Base-by-base conservation (phyloP, 2,329 filamentous ascomycete genomes). In the Calonectria henricotiae region DNA sequence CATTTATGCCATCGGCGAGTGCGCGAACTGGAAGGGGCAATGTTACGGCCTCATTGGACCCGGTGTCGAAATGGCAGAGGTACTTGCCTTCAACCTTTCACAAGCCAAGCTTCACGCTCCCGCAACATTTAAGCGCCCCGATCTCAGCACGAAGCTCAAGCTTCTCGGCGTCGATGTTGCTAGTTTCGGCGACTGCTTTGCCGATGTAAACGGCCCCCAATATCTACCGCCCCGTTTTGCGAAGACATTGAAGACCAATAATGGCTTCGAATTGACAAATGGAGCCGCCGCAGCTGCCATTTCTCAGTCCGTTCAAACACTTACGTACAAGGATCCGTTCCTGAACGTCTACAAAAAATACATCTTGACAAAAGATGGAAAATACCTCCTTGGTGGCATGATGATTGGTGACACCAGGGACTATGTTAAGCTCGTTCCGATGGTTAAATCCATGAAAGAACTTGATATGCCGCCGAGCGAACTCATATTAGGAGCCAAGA, bases 401-500 rank as follows among this genome's bases (percentile, higher is more conserved):
- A 97, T 98, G 94, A 96, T 98, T 71, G 95, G 95, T 44, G 95
- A 98, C 78, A 97, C 94, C 0, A 92, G 89, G 72, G 95, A 98
- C 83, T 98, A 97, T 78, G 89, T 97, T 83, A 97, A 96, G 81
- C 84, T 98, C 25, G 93, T 97, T 1, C 93, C 94, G 1, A 91
- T 97, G 86, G 94, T 96, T 65, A 97, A 95, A 84, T 91, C 89
- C 74, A 93, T 94, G 79, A 97, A 95, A 80, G 86, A 87, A 71
- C 87, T 98, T 1, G 93, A 97, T 15, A 85, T 94, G 0, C 90
- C 94, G 0, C 95, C 95, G 0, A 90, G 92, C 60, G 91, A 97
- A 80, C 91, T 98, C 67, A 97, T 98, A 72, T 85, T 98, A 2
- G 95, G 95, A 0, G 90, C 91, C 0, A 89, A 90, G 74, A 93